Evolutionary conservation across 495 filamentous ascomycete genomes (phyloP).

Genomic region (Cetradonia linearis): DNA sequence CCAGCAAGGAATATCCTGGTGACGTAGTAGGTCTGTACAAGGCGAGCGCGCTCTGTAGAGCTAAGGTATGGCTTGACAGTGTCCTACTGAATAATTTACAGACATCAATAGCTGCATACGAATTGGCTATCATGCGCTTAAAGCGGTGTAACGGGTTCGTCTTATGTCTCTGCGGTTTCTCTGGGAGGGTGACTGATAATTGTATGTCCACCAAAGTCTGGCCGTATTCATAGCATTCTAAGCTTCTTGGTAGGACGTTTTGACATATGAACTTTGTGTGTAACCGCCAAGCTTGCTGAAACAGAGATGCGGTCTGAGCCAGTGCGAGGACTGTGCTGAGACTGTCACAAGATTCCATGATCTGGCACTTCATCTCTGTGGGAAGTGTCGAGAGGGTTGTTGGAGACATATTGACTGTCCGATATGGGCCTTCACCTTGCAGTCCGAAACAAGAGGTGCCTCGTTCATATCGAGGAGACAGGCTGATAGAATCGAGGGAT

Average conservation of each 20-base stretch:
- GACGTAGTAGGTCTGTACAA: background rate
- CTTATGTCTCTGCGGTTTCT: background rate
- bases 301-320: background rate
- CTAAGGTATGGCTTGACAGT: background rate
- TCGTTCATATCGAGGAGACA: background rate
- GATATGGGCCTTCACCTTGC: background rate
- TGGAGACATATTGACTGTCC: background rate
- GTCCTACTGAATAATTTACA: background rate
- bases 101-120: background rate
- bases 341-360: background rate
- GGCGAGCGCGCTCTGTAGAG: constrained; percentile 4
- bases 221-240: constrained; percentile 2
- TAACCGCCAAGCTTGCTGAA: background rate
- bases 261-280: background rate
- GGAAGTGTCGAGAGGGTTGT: background rate
- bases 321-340: background rate
- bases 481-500: background rate
- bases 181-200: background rate
- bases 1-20: background rate
- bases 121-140: background rate
- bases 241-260: constrained; percentile 4
- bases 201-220: constrained; percentile 3
- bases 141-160: background rate
- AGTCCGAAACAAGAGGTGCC: background rate
- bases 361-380: constrained; percentile 1